Conservation (phyloP, 768 basidiomycete species). For the Lactarius deliciosus region DNA sequence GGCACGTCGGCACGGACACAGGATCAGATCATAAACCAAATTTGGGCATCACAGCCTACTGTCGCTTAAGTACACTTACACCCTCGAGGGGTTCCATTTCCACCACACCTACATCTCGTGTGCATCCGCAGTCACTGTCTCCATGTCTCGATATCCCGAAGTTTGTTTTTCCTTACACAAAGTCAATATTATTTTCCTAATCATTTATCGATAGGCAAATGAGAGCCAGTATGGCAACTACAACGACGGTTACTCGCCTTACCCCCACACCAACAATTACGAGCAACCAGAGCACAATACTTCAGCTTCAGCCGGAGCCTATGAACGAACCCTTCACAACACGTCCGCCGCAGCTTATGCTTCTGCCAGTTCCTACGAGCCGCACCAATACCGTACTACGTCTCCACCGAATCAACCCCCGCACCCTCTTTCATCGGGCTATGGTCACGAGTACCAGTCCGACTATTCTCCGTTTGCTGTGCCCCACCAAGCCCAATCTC, state of each 20-base stretch:
- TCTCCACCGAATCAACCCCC: slow-evolving; percentile 32
- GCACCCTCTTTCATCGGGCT: slow-evolving; percentile 24
- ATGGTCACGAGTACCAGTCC: slow-evolving; percentile 15
- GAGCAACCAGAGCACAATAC: slow-evolving; percentile 31
- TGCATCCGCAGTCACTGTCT: background rate
- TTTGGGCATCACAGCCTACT: background rate
- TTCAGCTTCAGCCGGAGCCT: background rate
- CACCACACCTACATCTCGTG: background rate
- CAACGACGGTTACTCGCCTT: slow-evolving; percentile 65
- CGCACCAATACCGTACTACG: slow-evolving; percentile 40
- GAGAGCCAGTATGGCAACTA: slow-evolving; percentile 62
- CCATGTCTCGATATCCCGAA: slow-evolving; percentile 46
- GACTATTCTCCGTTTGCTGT: slow-evolving; percentile 27
- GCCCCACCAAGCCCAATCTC: slow-evolving; percentile 30
- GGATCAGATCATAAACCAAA: background rate
- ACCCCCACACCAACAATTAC: slow-evolving; percentile 39
- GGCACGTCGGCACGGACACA: background rate
- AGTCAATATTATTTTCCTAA: background rate
- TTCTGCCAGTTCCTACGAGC: slow-evolving; percentile 29
- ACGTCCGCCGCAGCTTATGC: background rate
- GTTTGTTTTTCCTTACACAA: slow-evolving; percentile 32
- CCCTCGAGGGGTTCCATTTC: background rate
- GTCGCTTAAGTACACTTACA: background rate
- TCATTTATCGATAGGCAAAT: slow-evolving; percentile 47
- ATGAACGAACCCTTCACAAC: background rate